Base-by-base conservation (phyloP, 2,329 filamentous ascomycete species). In the Trichothecium roseum region DNA sequence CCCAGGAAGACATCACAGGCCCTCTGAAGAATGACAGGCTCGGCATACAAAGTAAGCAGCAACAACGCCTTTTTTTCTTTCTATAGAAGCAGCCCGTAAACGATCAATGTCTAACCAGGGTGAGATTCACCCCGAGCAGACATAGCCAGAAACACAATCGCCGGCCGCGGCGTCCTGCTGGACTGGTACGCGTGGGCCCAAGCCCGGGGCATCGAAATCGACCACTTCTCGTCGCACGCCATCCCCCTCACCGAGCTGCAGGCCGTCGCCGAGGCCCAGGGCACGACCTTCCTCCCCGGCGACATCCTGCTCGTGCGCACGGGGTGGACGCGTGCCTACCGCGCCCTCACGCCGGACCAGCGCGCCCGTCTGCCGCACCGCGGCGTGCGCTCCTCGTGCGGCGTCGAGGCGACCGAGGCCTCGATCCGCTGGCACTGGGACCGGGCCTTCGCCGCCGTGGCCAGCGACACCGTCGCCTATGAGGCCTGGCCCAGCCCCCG, bases 281-380 rank as follows among this genome's bases (percentile, higher is more conserved):
- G 54, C 24, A 52, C 59, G 4, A 46, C 51, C 13, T 57, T 67
- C 34, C 56, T 52, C n/a, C 51, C 50, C 4, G 69, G 70, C n/a
- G 70, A 74, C 41, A 64, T 74, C 30, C 54, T 74, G 30, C 57
- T 74, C 41, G 55, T 72, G 29, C 60, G 68, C 20, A 62, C 62
- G 0, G 68, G 68, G 9, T 69, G 62, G 46, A 60, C 60, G 3
- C 49, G 55, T n/a, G 60, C 52, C 4, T 59, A 65, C 47, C 14
- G 30, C 12, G 14, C 30, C 8, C 26, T 38, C 7, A n/a, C 22
- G 6, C 9, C 18, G 9, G 31, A 22, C 4, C 13, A 5, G 15
- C 20, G 22, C 16, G 32, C 20, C 3, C n/a, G 12, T 4, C 18
- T 34, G 22, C 20, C 32, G 4, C 20, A 27, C 9, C 14, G 22